phyloP scores from a whole-genome alignment of 352 stramenopile genomes.

The Globisporangium takayamanum region DNA sequence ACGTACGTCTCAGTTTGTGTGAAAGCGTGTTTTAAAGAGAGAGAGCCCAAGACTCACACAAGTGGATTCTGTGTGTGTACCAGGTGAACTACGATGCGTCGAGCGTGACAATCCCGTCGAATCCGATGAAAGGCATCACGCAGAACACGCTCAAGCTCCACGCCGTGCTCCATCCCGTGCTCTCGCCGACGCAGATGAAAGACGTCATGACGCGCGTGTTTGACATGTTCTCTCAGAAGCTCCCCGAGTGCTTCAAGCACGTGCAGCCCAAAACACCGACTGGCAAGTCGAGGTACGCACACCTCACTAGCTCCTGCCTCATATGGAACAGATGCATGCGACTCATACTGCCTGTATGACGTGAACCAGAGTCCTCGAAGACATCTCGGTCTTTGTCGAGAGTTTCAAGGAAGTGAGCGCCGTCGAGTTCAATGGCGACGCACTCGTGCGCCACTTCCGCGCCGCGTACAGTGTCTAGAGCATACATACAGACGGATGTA shows the following conservation, averaged over 20 bases:
- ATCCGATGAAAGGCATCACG: conserved; percentile 91
- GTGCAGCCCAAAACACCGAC: conserved; percentile 65
- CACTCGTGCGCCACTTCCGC: conserved; percentile 57
- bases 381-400: conserved; percentile 65
- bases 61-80: conserved; percentile 15
- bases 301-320: background rate
- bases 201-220: conserved; percentile 92
- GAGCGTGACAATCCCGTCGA: conserved; percentile 55
- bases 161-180: conserved; percentile 88
- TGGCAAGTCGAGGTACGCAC: conserved; percentile 64
- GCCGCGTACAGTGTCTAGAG: conserved; percentile 27
- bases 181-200: conserved; percentile 92
- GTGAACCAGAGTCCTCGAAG: conserved; percentile 50
- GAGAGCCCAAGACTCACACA: background rate
- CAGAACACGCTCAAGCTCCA: conserved; percentile 94
- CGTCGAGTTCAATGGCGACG: conserved; percentile 57
- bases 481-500: background rate
- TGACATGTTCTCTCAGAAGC: conserved; percentile 84
- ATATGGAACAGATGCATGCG: background rate
- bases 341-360: background rate
- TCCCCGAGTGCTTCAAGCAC: conserved; percentile 85
- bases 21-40: background rate
- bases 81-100: conserved; percentile 64
- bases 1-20: conserved; percentile 22
- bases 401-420: conserved; percentile 68